Evolutionary conservation across 441 rosid genomes (phyloP).

Genomic region (Populus hybrid): DNA sequence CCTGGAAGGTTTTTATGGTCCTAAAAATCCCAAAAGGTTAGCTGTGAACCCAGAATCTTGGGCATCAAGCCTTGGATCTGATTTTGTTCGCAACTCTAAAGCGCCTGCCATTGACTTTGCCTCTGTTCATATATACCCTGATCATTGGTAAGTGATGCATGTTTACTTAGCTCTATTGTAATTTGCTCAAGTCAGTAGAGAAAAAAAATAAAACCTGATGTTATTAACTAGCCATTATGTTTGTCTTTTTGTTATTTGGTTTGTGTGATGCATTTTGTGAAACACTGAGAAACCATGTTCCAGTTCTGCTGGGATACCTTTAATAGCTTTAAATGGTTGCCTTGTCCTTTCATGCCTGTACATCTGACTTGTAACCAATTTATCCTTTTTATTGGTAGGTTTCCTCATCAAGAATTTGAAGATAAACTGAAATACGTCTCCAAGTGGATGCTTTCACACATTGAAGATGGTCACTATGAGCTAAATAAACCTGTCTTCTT

Average conservation of each 20-base stretch:
- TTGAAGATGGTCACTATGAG: conserved; percentile 79
- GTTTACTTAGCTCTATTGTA: background rate
- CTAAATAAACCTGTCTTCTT: conserved; percentile 77
- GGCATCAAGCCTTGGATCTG: conserved; percentile 82
- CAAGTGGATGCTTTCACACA: conserved; percentile 85
- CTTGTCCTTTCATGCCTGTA: background rate
- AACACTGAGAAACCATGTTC: background rate
- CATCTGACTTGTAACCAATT: background rate
- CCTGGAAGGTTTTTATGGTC: conserved; percentile 95
- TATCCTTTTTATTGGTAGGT: conserved; percentile 40
- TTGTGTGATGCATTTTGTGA: background rate
- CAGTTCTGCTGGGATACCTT: background rate
- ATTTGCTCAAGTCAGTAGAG: background rate
- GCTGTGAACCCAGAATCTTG: conserved; percentile 76
- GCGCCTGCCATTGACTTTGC: conserved; percentile 65
- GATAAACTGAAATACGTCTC: conserved; percentile 55
- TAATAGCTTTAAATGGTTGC: background rate
- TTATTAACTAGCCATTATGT: background rate
- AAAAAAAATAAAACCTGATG: background rate
- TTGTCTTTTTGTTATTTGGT: background rate
- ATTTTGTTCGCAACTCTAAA: conserved; percentile 73
- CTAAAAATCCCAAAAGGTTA: conserved; percentile 64
- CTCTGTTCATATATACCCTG: conserved; percentile 93
- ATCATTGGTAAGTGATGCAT: conserved; percentile 65
- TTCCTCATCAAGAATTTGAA: conserved; percentile 55